Base-by-base conservation (phyloP, 1,284 basidiomycete genomes). In the Papiliotrema fonsecae region DNA sequence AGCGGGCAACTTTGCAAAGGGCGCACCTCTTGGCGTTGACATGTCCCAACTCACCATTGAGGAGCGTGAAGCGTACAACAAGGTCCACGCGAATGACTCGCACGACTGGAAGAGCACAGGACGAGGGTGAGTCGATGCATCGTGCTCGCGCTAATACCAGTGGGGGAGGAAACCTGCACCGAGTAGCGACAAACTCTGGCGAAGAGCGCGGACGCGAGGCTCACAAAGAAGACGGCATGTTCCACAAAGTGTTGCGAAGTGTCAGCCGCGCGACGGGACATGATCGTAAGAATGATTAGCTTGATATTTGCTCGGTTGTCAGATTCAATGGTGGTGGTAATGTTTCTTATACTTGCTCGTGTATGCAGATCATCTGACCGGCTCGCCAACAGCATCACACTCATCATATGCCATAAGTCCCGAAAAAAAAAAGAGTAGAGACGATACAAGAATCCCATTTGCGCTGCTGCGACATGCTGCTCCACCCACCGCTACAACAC, bases 181-280 rank as follows among this genome's bases (percentile, higher is more conserved):
- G 28, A 49, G 51, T 19, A 49, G 50, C 6, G 41, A 56, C 19
- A 51, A 50, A 6, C 50, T 51, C 4, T 58, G 62, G 63, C 22
- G 55, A 48, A 36, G 61, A 61, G n/a, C 59, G 64, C 21, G 61
- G 61, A 10, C 50, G 62, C 35, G 58, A 48, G 16, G 44, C 54
- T 28, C 48, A 50, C 16, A 51, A 54, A 9, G 49, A 48, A 57
- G 61, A 58, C 34, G 65, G 71, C 16, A 50, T 74, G n/a, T 50
- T 74, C 11, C 64, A 65, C 36, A 71, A 61, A 48, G 63, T 73
- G 36, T 36, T 73, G 45, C 55, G 72, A 30, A 66, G 63, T 50
- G 45, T 74, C 31, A 67, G 64, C 49, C 58, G 70, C n/a, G 68
- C 70, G 0, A 51, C 65, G 9, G 64, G 47, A 6, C 42, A 45